phyloP scores from a whole-genome alignment of 257 asterid species.

The Fraxinus cuspidata region DNA sequence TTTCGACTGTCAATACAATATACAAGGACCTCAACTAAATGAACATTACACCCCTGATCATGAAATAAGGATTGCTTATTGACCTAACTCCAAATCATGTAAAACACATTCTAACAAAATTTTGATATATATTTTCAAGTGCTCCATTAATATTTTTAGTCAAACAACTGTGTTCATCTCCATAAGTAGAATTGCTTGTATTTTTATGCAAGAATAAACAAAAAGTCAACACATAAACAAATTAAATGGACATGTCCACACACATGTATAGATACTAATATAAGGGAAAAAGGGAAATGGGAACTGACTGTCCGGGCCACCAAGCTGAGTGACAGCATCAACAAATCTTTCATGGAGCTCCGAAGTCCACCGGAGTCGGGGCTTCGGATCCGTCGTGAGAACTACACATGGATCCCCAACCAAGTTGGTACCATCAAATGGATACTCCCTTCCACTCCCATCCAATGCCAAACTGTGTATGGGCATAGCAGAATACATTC shows the following conservation, averaged over 20 bases:
- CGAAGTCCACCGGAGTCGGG: conserved; percentile 66
- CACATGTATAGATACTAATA: not conserved
- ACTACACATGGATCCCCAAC: conserved; percentile 52
- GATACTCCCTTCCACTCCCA: not conserved
- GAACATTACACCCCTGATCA: not conserved
- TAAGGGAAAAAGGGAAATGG: not conserved
- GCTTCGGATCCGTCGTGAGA: conserved; percentile 54
- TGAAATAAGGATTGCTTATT: too few relatives aligned
- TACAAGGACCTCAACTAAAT: not conserved
- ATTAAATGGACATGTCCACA: not conserved
- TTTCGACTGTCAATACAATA: not conserved
- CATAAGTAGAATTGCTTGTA: not conserved
- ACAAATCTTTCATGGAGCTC: conserved; percentile 65
- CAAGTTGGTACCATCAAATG: conserved; percentile 17
- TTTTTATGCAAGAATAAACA: too few relatives aligned
- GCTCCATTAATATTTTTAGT: not conserved
- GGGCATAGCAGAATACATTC: not conserved
- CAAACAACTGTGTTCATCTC: not conserved
- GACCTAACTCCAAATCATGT: too few relatives aligned
- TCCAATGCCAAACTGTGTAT: not conserved
- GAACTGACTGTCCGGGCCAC: conserved; percentile 61
- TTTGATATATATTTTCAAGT: too few relatives aligned
- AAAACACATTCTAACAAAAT: not conserved
- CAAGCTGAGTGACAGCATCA: conserved; percentile 58
- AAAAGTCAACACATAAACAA: not conserved